Evolutionary conservation across 108 stramenopile genomes (phyloP), one percentile per base, ranked within the genome.

Genomic region (Conticribra guillardii): DNA sequence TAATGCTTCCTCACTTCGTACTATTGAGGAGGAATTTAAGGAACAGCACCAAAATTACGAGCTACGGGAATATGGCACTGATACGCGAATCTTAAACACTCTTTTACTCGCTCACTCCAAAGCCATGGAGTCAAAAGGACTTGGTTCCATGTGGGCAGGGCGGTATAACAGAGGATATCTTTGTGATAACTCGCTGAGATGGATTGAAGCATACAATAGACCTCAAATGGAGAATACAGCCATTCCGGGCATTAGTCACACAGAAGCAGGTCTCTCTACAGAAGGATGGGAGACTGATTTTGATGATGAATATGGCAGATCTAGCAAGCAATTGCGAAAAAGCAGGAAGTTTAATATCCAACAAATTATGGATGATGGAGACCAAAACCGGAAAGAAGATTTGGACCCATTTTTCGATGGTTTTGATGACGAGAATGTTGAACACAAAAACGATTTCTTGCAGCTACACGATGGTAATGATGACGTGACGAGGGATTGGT

Each of bases 71-170:
- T 93, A 93, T 62, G 92, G 92, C 4, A 64, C 41, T 15, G 93
- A 94, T 62, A 90, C 87, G 21, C 73, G 90, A 53, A 64, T 76
- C 9, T 34, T 91, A 2, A 81, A 84, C 5, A 85, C 90, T 27
- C 67, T 94, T 22, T 54, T 91, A 31, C 67, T 75, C 14, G 87
- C 93, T 2, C 88, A 86, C 65, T 82, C 89, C 21, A 74, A 88
- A 64, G 90, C 93, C 2, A 74, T 87, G 63, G 83, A 86, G 22
- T 69, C 74, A 23, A 84, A 84, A 46, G 85, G 89, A 19, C 48
- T 94, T n/a, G 93, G 90, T 14, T 81, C 79, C n/a, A 85, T 90
- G 67, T 94, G 93, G 93, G 84, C 80, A 52, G 90, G 90, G 21
- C 64, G 71, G 51, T 82, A 82, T 26, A 94, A 91, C 45, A 48